Evolutionary conservation across 2,329 filamentous ascomycete species (phyloP), one percentile per base, ranked within the genome.

Genomic region (Ophiosphaerella korrae): DNA sequence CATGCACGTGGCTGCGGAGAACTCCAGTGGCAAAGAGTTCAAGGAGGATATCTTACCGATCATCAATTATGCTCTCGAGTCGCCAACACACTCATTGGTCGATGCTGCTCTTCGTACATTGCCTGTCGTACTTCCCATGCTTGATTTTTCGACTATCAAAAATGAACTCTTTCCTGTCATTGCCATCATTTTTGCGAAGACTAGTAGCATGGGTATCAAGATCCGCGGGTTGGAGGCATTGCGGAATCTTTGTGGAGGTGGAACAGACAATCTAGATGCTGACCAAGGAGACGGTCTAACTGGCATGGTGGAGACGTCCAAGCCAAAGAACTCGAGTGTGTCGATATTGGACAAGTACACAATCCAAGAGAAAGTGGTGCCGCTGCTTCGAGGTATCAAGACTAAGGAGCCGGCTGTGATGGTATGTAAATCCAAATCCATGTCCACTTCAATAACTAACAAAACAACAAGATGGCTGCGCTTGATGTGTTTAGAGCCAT

Each of bases 341-440:
- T 91, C 86, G 2, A 92, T 93, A 3, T 79, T 99, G 24, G 94
- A 99, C 77, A 97, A 97, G 73, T 97, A 94, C 68, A 97, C 94
- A 0, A 93, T 99, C 77, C 94, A 99, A 72, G 94, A 99, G 71
- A 97, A 97, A 77, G 89, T 99, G 31, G 84, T 97, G 0, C 94
- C 94, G 0, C 77, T 97, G 4, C 81, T 99, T 53, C 92, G 90
- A 67, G 92, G 82, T 2, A 97, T 99, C 77, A 97, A 96, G 75
- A 99, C 94, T 0, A 97, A 96, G 70, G 94, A 99, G 72, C 94
- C 94, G 0, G 92, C 92, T 7, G 94, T 99, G 8, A 97, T 97
- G 90, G 77, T 78, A 71, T 57, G 74, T 56, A 7, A 13, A 3
- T 4, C 16, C n/a, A 7, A 35, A 3, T n/a, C 7, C 18, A 13